Percentiles rank a stretch among this genome's conserved stretches.
These are phyloP conservation scores for Avena eriantha DNA, from an alignment of 176 grass and related monocot genomes.

Conservation along the genomic window DNA sequence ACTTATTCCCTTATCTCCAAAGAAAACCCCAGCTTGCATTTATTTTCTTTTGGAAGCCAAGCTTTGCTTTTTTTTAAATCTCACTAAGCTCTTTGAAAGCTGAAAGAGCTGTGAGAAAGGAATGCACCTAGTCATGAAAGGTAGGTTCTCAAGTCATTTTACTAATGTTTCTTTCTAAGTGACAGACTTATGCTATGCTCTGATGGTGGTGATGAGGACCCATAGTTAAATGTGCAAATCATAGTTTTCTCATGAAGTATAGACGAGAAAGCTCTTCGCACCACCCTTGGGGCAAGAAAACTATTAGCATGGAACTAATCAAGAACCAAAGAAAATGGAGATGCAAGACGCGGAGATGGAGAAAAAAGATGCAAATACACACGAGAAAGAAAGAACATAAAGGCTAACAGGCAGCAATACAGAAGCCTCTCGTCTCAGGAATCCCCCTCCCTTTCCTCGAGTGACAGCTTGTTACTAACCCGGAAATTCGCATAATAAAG, in stretches of 20 bases:
- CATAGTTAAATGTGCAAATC: conserved; percentile 64
- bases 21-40: conserved; percentile 40
- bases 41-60: conserved; percentile 35
- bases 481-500: conserved; percentile 20
- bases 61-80: conserved; percentile 45
- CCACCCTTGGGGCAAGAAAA: conserved; percentile 59
- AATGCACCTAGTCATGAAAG: conserved; percentile 62
- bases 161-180: conserved; percentile 70
- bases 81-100: conserved; percentile 64
- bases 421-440: conserved; percentile 50
- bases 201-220: conserved; percentile 62
- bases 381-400: conserved; percentile 44
- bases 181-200: conserved; percentile 86
- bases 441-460: conserved; percentile 62
- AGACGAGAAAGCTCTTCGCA: conserved; percentile 58
- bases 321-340: conserved; percentile 44
- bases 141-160: conserved; percentile 71
- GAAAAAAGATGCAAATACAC: conserved; percentile 50
- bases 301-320: conserved; percentile 48
- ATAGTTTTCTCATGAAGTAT: conserved; percentile 56
- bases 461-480: conserved; percentile 52
- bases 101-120: conserved; percentile 76
- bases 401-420: conserved; percentile 28
- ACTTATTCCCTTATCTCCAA: conserved; percentile 83
- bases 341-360: conserved; percentile 46